Evolutionary conservation across 495 filamentous ascomycete genomes (phyloP), one percentile per base, ranked within the genome.

Genomic region (Podospora pseudoanserina): DNA sequence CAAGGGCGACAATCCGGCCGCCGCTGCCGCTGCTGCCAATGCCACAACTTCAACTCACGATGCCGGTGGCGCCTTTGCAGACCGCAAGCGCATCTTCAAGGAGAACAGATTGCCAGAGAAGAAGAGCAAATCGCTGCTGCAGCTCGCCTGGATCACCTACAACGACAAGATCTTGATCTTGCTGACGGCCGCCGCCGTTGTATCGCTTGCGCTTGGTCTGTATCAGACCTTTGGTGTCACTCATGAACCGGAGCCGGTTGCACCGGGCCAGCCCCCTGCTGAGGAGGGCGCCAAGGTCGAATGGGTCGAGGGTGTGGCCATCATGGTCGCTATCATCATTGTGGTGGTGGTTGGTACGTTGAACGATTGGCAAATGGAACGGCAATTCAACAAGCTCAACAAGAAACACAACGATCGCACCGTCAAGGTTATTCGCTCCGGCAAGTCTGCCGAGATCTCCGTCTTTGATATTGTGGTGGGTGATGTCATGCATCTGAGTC

Each of bases 81-180:
- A 92, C 73, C 83, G 92, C 59, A 87, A 87, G 71, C 83, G 89
- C 32, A 78, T 93, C 27, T 96, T 81, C 68, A 70, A 83, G 60
- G 87, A 91, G 71, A 96, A 96, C 71, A 77, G 86, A 65, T 75
- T 96, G 39, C 92, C 92, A 0, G 85, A 85, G 70, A 90, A 92
- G 76, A 90, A 93, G 73, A 85, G 86, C 59, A 90, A 91, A 65
- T 86, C 83, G 53, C 85, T 96, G 64, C 82, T 90, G 71, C 81
- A 88, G 68, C 73, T 94, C 28, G 88, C 93, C 62, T 96, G 92
- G 92, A 88, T 89, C 70, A 91, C 91, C 15, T 93, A 92, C 76
- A 92, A 94, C 71, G 92, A 96, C 78, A 92, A 92, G 69, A 89
- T 96, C 28, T 80, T 96, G 64, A 91, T 94, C 27, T 78, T 92